Evolutionary conservation across 495 filamentous ascomycete genomes (phyloP).

Genomic region (Penicillium ucsense): DNA sequence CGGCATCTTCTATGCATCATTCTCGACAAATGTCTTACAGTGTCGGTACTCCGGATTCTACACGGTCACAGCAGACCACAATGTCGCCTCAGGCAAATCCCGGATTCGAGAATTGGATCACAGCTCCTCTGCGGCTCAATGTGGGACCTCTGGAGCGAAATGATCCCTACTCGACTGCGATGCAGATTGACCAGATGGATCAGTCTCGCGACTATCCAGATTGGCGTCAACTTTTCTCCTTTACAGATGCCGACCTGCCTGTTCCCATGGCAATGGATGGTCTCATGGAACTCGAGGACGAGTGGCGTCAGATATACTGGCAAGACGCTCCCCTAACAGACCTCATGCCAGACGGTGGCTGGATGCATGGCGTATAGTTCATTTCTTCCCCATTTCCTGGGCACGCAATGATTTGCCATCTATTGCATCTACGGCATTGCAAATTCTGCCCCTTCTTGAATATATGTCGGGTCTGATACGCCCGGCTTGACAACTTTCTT

Average conservation of each 20-base stretch:
- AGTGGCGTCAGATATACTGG: constrained; percentile 42
- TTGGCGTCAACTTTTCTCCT: constrained; percentile 40
- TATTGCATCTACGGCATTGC: no score
- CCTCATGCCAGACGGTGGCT: constrained; percentile 33
- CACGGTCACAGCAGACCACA: constrained; percentile 14
- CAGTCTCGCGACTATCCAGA: constrained; percentile 31
- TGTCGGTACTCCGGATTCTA: constrained; percentile 29
- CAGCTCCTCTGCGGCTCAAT: constrained; percentile 21
- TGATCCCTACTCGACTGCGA: constrained; percentile 15
- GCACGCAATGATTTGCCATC: background rate
- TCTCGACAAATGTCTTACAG: constrained; percentile 23
- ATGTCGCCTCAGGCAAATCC: constrained; percentile 19
- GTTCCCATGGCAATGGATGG: constrained; percentile 32
- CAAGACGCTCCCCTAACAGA: constrained; percentile 38
- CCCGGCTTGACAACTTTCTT: background rate
- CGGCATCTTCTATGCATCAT: constrained; percentile 13
- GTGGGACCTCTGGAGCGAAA: constrained; percentile 18
- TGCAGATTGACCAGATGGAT: constrained; percentile 27
- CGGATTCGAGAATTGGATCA: constrained; percentile 33
- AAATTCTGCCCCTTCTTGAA: no score
- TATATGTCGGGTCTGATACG: background rate
- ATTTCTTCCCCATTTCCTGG: background rate
- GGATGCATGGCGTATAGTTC: constrained; percentile 23
- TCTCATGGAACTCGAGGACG: constrained; percentile 35
- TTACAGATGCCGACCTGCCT: constrained; percentile 31